These are phyloP conservation scores for Ceratocystis harringtonii DNA, from an alignment of 2,329 filamentous ascomycete genomes.

Conservation along the genomic window DNA sequence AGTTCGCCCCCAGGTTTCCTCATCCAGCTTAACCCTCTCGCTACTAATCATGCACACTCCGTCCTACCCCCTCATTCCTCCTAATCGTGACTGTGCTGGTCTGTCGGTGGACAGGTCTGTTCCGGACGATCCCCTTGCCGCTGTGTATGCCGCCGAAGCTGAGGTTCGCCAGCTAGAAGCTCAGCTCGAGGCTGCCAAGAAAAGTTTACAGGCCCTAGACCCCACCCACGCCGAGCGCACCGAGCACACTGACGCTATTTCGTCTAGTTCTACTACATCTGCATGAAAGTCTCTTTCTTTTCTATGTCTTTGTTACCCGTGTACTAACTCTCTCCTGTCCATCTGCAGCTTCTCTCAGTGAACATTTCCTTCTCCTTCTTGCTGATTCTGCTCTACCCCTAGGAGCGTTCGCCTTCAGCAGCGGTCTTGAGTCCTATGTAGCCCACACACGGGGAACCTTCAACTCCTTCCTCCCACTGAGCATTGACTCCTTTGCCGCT, in stretches of 20 bases:
- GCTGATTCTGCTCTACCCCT: constrained; percentile 70
- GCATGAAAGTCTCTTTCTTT: background rate
- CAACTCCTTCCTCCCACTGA: constrained; percentile 52
- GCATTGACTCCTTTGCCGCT: constrained; percentile 54
- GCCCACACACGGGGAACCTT: constrained; percentile 47
- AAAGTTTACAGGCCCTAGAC: constrained; percentile 3
- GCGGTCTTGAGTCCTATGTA: constrained; percentile 67
- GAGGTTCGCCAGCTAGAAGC: constrained; percentile 13
- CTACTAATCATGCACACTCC: background rate
- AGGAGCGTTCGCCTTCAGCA: constrained; percentile 77
- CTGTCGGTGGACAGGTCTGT: background rate
- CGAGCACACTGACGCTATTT: background rate
- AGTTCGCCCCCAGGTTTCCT: no score
- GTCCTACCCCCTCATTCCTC: background rate
- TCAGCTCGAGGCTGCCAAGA: background rate
- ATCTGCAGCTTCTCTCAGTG: constrained; percentile 18
- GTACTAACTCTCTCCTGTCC: background rate
- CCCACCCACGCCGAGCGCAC: background rate
- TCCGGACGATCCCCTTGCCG: background rate
- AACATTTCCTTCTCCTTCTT: constrained; percentile 61
- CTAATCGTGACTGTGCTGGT: background rate
- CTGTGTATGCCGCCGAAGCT: constrained; percentile 6
- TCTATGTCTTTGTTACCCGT: background rate
- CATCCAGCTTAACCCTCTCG: no score
- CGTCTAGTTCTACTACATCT: background rate